These are phyloP conservation scores for Obelidium mucronatum DNA, from an alignment of 192 early-diverging fungal species.

Conservation along the genomic window DNA sequence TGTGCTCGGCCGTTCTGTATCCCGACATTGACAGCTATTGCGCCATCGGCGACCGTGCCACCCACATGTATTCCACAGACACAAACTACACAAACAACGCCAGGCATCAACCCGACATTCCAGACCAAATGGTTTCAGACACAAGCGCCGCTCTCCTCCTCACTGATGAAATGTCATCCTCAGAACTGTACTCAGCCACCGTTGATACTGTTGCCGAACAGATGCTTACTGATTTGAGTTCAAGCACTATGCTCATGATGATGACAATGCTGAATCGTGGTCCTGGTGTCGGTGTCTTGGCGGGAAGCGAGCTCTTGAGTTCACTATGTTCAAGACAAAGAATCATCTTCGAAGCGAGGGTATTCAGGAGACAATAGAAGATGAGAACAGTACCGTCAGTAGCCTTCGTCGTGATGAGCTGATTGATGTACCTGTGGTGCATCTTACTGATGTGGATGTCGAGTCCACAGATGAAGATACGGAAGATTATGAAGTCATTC, in stretches of 20 bases:
- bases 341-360: too few species aligned
- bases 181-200: background rate
- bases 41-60: background rate
- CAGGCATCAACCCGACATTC: background rate
- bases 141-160: too few species aligned
- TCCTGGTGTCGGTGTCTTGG: background rate
- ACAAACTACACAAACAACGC: background rate
- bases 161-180: background rate
- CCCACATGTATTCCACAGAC: background rate
- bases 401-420: too few species aligned
- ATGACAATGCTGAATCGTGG: slow-evolving; percentile 5
- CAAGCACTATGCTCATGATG: slow-evolving; percentile 6
- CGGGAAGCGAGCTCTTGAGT: too few species aligned
- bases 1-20: background rate
- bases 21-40: background rate
- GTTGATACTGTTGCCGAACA: slow-evolving; percentile 14
- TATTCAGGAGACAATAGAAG: too few species aligned
- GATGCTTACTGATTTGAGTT: slow-evolving; percentile 13
- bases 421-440: too few species aligned
- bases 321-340: too few species aligned
- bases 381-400: too few species aligned
- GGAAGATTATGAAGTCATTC: too few species aligned
- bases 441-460: too few species aligned
- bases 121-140: too few species aligned
- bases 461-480: too few species aligned